phyloP scores from a whole-genome alignment of 305 asterid species.

The Coffea humblotiana region DNA sequence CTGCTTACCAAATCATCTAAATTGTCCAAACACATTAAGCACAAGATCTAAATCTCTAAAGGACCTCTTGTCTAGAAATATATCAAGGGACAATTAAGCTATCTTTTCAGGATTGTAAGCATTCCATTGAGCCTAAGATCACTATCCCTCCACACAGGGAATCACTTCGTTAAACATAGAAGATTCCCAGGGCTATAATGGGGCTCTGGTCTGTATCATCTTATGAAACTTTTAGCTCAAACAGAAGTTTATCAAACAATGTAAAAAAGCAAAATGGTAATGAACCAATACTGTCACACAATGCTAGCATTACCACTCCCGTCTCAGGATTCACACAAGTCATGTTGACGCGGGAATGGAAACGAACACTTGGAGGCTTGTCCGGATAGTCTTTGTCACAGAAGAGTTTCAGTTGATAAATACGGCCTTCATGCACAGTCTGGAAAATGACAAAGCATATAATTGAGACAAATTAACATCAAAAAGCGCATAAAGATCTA shows the following conservation, averaged over 20 bases:
- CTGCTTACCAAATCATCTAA: background rate
- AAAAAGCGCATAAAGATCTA: background rate
- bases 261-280: too few species aligned
- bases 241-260: background rate
- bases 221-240: background rate
- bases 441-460: constrained; percentile 14
- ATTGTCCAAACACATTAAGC: background rate
- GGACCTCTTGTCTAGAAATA: background rate
- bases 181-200: background rate
- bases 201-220: background rate
- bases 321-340: constrained; percentile 32
- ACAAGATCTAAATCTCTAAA: background rate
- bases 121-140: background rate
- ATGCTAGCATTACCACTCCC: constrained; percentile 28
- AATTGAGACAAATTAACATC: background rate
- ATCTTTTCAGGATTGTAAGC: background rate
- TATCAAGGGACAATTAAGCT: background rate
- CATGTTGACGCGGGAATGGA: constrained; percentile 40
- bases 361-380: constrained; percentile 38
- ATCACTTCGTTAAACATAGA: background rate
- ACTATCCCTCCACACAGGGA: background rate
- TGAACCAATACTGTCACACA: background rate
- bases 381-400: constrained; percentile 40
- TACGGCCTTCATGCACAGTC: constrained; percentile 42
- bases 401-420: constrained; percentile 37